Percentiles rank a stretch among this genome's conserved stretches.
Evolutionary conservation across 106 monocot genomes (phyloP).

Genomic region (Dioscorea dumetorum): DNA sequence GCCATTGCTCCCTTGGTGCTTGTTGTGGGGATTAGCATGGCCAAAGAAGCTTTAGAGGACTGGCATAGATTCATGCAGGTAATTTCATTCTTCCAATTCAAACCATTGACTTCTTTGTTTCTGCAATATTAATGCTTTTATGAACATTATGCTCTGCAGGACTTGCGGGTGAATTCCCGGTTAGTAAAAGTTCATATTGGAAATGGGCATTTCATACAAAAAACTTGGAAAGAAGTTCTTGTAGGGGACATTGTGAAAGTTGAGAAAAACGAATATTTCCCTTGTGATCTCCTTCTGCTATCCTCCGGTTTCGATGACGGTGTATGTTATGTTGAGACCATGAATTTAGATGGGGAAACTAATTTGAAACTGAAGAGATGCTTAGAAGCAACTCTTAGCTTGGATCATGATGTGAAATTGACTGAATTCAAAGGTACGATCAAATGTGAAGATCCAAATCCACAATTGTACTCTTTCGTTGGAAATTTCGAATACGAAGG

Average conservation of each 20-base stretch:
- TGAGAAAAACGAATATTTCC: conserved; percentile 14
- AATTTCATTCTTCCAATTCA: background rate
- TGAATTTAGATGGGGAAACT: conserved; percentile 27
- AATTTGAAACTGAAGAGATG: conserved; percentile 18
- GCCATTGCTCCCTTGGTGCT: conserved; percentile 12
- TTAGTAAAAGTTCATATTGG: conserved; percentile 19
- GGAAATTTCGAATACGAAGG: conserved; percentile 16
- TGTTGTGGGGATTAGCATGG: conserved; percentile 24
- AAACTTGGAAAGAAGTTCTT: conserved; percentile 16
- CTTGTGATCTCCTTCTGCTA: conserved; percentile 18
- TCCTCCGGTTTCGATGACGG: conserved; percentile 18
- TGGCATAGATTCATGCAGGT: conserved; percentile 25
- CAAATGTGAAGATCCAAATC: conserved; percentile 20
- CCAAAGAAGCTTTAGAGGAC: conserved; percentile 28
- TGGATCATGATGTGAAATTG: conserved; percentile 6
- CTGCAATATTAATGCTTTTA: background rate
- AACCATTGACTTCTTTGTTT: background rate
- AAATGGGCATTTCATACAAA: conserved; percentile 7
- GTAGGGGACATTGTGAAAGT: conserved; percentile 23
- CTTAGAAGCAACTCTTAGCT: conserved; percentile 6
- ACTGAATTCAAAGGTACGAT: conserved; percentile 11
- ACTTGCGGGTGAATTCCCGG: conserved; percentile 15
- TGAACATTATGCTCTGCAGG: conserved; percentile 8
- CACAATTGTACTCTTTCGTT: conserved; percentile 14
- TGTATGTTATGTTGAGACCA: conserved; percentile 20